Evolutionary conservation across 2,329 filamentous ascomycete species (phyloP), one percentile per base, ranked within the genome.

Genomic region (Pseudocercospora cruenta): DNA sequence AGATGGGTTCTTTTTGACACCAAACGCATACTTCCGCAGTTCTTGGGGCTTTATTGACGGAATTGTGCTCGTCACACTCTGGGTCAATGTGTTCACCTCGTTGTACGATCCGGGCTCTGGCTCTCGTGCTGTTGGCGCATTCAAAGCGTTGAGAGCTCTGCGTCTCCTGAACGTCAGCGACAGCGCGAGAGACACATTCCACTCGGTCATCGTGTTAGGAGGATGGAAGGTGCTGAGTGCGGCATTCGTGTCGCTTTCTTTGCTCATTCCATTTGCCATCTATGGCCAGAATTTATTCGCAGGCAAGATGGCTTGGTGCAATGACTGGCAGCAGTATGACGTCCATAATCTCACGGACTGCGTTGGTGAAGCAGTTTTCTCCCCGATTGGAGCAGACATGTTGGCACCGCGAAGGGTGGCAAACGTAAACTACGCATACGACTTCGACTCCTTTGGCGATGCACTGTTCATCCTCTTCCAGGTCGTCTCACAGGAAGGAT

Each of bases 401-500:
- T 82, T 97, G 9, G 90, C 93, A 1, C 95, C 95, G 5, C 88
- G 95, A 62, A 88, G 90, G 55, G 93, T 90, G 10, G 80, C 87
- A 1, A 64, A 63, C 10, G 67, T 68, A 4, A 98, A 99, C 73
- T 88, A 90, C 0, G 96, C 88, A 76, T 98, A 91, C 80, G 91
- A 91, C 77, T 99, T 99, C 76, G 95, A 99, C 78, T 91, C 96
- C 76, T 99, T 99, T 74, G 92, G 91, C n/a, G 87, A 92, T 62
- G 91, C 94, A 0, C 84, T 99, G 36, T 98, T 98, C 82, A 96
- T 96, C 68, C 91, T 99, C 66, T 99, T 97, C 82, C 94, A 98
- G 78, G 97, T 99, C 79, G 94, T 98, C 49, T 98, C 94, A 60
- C 95, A 99, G 79, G 96, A 99, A 83, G 95, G 95, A 36, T 99